Conservation (phyloP, 1,284 basidiomycete genomes). For the Gomphus bonarii region DNA sequence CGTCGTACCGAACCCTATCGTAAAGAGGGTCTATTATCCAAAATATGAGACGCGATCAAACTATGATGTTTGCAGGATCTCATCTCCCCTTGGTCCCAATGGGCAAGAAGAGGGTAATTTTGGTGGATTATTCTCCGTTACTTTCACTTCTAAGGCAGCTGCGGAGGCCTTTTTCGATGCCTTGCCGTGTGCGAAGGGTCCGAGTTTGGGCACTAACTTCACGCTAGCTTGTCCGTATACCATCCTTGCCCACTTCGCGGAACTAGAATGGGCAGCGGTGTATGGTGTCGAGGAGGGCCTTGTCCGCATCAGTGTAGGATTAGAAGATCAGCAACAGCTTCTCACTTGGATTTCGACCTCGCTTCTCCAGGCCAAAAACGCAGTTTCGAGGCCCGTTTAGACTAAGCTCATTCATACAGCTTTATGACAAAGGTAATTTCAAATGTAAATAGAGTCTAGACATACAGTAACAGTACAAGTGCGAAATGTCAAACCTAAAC, state of each 20-base stretch:
- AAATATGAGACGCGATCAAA: conserved; percentile 68
- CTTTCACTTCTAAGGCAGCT: conserved; percentile 64
- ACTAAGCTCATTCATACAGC: neutral
- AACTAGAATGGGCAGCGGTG: conserved; percentile 85
- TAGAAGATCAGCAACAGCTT: conserved; percentile 68
- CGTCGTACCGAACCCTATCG: conserved; percentile 28
- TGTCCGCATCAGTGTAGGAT: conserved; percentile 84
- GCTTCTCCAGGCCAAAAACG: conserved; percentile 54
- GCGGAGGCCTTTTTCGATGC: conserved; percentile 83
- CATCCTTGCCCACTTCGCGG: conserved; percentile 85
- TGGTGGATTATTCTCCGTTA: conserved; percentile 89
- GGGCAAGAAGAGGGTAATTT: conserved; percentile 53
- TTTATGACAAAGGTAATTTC: neutral
- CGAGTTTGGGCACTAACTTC: conserved; percentile 92
- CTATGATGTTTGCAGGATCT: conserved; percentile 60
- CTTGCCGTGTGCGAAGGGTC: conserved; percentile 82
- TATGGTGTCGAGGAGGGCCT: conserved; percentile 83
- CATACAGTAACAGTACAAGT: conserved; percentile 1
- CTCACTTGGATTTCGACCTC: conserved; percentile 56
- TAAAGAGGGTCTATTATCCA: conserved; percentile 88
- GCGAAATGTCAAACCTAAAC: neutral
- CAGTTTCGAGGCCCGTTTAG: neutral
- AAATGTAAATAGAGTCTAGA: neutral
- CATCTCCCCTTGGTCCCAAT: conserved; percentile 13
- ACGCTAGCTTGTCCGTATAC: conserved; percentile 92